Evolutionary conservation across 345 rosid genomes (phyloP), one percentile per base, ranked within the genome.

Genomic region (Angophora floribunda): DNA sequence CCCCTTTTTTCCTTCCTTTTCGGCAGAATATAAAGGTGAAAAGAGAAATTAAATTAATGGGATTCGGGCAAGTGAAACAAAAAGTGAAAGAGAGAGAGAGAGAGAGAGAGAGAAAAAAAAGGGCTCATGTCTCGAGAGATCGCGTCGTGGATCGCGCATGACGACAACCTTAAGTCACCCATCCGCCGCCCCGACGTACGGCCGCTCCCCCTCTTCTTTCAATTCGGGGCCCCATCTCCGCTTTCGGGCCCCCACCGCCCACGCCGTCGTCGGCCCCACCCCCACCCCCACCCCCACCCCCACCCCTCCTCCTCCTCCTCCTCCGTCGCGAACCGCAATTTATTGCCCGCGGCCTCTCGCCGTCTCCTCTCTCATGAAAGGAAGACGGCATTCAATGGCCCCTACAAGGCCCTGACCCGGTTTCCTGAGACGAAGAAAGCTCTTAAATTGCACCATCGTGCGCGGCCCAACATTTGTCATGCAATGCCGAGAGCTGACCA

Each of bases 161-260:
- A 93, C 93, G 93, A 87, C 88, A 86, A n/a, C 53, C 53, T 87
- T 82, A 89, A 32, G 91, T 92, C 91, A 90, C 89, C 26, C 55
- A 86, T 89, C 87, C 92, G 91, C 90, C 89, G 78, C 63, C 86
- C 67, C 87, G 67, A 87, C 59, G 19, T 75, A 19, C 82, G 49
- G 82, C 82, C 82, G 85, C 65, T 85, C 80, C 51, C 32, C 24
- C 44, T 55, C 88, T 16, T 22, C 4, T 52, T 53, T 32, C 6
- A 13, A 15, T 28, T 63, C 85, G 51, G 53, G 53, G 82, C 52
- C 52, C 86, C 86, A 13, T 36, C 36, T 12, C 85, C 51, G 24
- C 47, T 16, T 36, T 16, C 49, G 11, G 52, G 86, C n/a, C 86
- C 52, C 52, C 52, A 45, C 86, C 13, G 50, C 19, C 21, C 44